Evolutionary conservation across 2,329 filamentous ascomycete genomes (phyloP), one percentile per base, ranked within the genome.

Genomic region (Fusarium aywerte): DNA sequence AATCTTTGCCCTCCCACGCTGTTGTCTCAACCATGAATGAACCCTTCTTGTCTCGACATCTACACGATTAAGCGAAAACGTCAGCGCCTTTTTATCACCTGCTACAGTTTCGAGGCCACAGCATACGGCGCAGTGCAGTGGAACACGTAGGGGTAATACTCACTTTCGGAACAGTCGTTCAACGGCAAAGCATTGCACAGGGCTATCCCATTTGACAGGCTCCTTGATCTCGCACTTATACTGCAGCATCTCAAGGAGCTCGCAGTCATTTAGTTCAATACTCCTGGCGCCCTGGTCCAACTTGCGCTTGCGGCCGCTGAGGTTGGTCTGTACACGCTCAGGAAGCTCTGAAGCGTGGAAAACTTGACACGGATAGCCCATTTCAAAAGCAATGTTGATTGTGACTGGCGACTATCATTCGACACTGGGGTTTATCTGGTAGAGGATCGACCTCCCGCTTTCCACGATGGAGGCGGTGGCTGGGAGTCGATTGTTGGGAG

Each of bases 1-100:
- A 68, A 43, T 67, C 68, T 60, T 73, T 74, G 61, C 76, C 81
- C 77, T 90, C 87, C 87, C 87, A 90, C 40, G 83, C 81, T 13
- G 88, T 90, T 23, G 88, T 90, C 78, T 90, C 88, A 40, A 89
- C 84, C 74, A 80, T 84, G 69, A 90, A 90, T 9, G 59, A 78
- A 6, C 85, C 85, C 15, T 85, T 85, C 69, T 78, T 82, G 75
- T 89, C 87, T 59, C 80, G 79, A 75, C 88, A 90, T 69, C 88
- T 90, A 74, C 65, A 62, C 62, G n/a, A 47, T n/a, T n/a, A 31
- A 33, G 45, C 23, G 36, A 31, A 39, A 31, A 33, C 47, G 44
- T 68, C 33, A 62, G 56, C 48, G 40, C 15, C 15, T 18, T 15
- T 27, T 50, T 16, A n/a, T 11, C 13, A 39, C 25, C 15, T 27